These are phyloP conservation scores for Aspergillus sp. DNA, from an alignment of 2,329 filamentous ascomycete genomes.

Conservation along the genomic window DNA sequence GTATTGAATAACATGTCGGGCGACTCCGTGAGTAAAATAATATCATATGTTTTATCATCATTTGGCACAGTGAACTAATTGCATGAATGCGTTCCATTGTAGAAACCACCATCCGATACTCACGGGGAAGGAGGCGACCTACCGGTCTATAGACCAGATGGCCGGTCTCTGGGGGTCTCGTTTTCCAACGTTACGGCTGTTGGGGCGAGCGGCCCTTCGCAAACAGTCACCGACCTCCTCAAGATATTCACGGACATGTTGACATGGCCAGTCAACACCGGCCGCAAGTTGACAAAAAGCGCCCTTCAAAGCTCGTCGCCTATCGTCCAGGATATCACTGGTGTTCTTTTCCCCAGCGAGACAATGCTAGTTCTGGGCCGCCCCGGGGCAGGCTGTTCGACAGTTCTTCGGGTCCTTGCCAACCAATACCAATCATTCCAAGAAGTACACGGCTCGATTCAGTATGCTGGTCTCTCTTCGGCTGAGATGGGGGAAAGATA, in stretches of 20 bases:
- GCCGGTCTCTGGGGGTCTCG: not conserved
- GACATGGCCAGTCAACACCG: not conserved
- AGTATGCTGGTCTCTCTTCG: conserved; percentile 49
- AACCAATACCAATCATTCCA: not conserved
- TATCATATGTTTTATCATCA: no score
- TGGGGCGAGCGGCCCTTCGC: not conserved
- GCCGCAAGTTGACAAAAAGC: not conserved
- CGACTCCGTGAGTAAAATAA: no score
- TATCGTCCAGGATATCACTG: conserved; percentile 38
- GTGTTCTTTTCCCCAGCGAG: conserved; percentile 46
- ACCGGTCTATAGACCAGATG: not conserved
- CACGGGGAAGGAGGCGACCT: not conserved
- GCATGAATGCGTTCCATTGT: no score
- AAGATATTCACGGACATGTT: not conserved
- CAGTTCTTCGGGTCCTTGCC: conserved; percentile 70
- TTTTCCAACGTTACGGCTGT: not conserved
- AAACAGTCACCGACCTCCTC: conserved; percentile 23
- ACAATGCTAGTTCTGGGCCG: conserved; percentile 44
- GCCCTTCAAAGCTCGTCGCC: not conserved
- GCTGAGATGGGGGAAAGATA: conserved; percentile 67
- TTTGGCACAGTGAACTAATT: no score
- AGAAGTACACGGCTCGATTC: conserved; percentile 58
- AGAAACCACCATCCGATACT: no score
- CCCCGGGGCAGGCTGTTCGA: conserved; percentile 55
- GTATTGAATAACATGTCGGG: no score